Conservation (phyloP, 805 yeast species). For the Saccharomycopsis vini region DNA sequence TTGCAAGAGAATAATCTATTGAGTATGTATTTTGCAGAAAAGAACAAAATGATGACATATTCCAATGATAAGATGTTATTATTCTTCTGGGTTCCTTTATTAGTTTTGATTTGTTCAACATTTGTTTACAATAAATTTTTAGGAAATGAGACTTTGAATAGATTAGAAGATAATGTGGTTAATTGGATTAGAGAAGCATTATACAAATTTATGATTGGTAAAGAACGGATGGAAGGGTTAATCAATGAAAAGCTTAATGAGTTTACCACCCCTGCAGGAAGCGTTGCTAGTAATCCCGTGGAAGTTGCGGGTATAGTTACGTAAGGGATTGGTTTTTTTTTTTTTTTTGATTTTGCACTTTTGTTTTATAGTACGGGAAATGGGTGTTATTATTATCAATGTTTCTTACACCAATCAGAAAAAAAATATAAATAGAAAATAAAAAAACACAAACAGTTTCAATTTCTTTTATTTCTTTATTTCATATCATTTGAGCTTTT, state of each 20-base stretch:
- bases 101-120: slow-evolving; percentile 45
- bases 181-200: slow-evolving; percentile 34
- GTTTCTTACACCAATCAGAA: not conserved
- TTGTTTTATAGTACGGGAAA: not conserved
- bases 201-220: slow-evolving; percentile 45
- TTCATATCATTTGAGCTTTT: no score
- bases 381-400: not conserved
- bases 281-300: not conserved
- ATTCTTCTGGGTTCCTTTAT: slow-evolving; percentile 85
- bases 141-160: slow-evolving; percentile 28
- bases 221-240: slow-evolving; percentile 38
- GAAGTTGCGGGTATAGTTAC: not conserved
- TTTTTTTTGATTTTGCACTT: not conserved
- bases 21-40: slow-evolving; percentile 19
- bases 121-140: slow-evolving; percentile 30
- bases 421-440: no score
- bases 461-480: no score
- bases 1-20: slow-evolving; percentile 14
- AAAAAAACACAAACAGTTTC: no score
- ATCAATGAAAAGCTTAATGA: slow-evolving; percentile 6
- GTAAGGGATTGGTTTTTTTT: not conserved
- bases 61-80: slow-evolving; percentile 74
- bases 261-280: not conserved
- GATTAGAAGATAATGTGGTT: slow-evolving; percentile 26
- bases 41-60: slow-evolving; percentile 33